These are phyloP conservation scores for Trichosporon sp. DNA, from an alignment of 1,284 basidiomycete genomes.

Conservation along the genomic window DNA sequence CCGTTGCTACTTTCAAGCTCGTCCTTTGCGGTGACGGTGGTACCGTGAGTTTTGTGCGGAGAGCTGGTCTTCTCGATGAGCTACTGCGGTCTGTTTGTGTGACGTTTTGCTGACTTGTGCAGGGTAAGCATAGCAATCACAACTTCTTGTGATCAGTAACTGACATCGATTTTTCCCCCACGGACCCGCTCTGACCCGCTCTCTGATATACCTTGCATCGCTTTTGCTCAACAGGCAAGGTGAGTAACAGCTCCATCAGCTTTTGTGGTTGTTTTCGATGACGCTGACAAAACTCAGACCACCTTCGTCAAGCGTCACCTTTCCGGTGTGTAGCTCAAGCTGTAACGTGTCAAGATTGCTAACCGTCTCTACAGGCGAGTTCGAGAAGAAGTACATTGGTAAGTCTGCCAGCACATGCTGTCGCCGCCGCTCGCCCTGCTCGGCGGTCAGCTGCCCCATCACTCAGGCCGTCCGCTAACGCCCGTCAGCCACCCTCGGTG, in stretches of 20 bases:
- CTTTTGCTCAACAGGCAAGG: slow-evolving; percentile 37
- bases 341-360: slow-evolving; percentile 18
- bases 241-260: slow-evolving; percentile 20
- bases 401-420: slow-evolving; percentile 37
- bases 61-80: neutral
- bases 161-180: slow-evolving; percentile 23
- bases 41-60: slow-evolving; percentile 67
- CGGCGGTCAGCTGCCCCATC: slow-evolving; percentile 1
- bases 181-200: neutral
- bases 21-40: slow-evolving; percentile 95
- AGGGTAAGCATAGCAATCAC: slow-evolving; percentile 32
- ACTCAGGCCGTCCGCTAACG: slow-evolving; percentile 16
- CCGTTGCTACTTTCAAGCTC: slow-evolving; percentile 90
- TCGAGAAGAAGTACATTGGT: slow-evolving; percentile 99
- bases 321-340: slow-evolving; percentile 66
- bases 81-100: slow-evolving; percentile 16
- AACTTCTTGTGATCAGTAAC: neutral
- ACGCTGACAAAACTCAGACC: slow-evolving; percentile 62
- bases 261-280: slow-evolving; percentile 12
- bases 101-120: slow-evolving; percentile 17
- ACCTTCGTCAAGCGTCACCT: slow-evolving; percentile 99
- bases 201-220: neutral
- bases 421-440: neutral
- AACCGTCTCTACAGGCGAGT: slow-evolving; percentile 65
- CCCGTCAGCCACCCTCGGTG: slow-evolving; percentile 88